A percentile compares a stretch with the other conserved stretches of the same genome.
Conservation (phyloP, 75 land plant species). For the Selaginella tamariscina region DNA sequence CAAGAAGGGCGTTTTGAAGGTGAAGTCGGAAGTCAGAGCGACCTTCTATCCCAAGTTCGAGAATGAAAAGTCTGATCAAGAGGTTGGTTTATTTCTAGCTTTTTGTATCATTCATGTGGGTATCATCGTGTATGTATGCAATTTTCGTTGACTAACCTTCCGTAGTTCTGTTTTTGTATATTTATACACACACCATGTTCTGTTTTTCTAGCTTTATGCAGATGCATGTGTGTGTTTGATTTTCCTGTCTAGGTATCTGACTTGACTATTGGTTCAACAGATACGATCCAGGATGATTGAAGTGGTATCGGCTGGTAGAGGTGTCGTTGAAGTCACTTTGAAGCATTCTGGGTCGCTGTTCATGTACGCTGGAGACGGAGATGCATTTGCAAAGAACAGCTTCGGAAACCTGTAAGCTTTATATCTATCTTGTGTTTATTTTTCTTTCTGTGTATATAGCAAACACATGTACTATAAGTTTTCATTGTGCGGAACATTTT, state of each 20-base stretch:
- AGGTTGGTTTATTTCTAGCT: slow-evolving; percentile 31
- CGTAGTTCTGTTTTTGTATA: no score
- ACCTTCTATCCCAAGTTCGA: slow-evolving; percentile 98
- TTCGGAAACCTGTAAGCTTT: slow-evolving; percentile 82
- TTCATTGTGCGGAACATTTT: no score
- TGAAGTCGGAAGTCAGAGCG: slow-evolving; percentile 41
- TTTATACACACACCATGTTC: no score
- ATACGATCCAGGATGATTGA: slow-evolving; percentile 73
- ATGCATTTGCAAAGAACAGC: slow-evolving; percentile 98
- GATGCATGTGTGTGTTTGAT: no score
- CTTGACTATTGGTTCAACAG: slow-evolving; percentile 29
- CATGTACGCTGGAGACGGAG: slow-evolving; percentile 94
- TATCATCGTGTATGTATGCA: no score
- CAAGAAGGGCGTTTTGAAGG: neutral
- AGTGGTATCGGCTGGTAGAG: slow-evolving; percentile 68
- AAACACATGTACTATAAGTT: no score
- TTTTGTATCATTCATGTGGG: neutral
- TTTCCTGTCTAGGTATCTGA: no score
- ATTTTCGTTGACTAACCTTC: no score
- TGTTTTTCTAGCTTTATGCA: no score
- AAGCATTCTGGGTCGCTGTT: slow-evolving; percentile 98
- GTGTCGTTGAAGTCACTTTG: slow-evolving; percentile 85
- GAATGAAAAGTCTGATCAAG: slow-evolving; percentile 96
- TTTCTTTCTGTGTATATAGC: no score
- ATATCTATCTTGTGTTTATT: no score